Percentiles rank a stretch among this genome's conserved stretches.
Evolutionary conservation across 2,329 filamentous ascomycete genomes (phyloP).

Genomic region (Verticillium klebahnii): DNA sequence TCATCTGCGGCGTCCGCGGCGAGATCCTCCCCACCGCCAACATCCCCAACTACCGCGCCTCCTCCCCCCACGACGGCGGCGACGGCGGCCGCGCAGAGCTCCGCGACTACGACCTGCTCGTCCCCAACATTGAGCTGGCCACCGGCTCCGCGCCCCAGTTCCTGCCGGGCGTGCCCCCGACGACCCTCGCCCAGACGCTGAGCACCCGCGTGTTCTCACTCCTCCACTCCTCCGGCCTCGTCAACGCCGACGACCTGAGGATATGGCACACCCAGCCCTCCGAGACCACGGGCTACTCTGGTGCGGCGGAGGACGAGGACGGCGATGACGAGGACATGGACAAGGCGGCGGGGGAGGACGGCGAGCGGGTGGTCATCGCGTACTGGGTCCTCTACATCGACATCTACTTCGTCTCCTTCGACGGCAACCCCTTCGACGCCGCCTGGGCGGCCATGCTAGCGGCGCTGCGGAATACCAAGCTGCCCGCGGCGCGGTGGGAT

Average conservation of each 20-base stretch:
- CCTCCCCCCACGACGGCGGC: conserved; percentile 26
- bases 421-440: conserved; percentile 87
- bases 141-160: conserved; percentile 87
- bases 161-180: conserved; percentile 78
- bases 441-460: conserved; percentile 83
- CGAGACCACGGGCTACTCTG: conserved; percentile 20
- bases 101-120: conserved; percentile 66
- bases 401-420: conserved; percentile 87
- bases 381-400: conserved; percentile 97
- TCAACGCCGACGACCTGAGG: conserved; percentile 64
- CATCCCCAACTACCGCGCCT: conserved; percentile 61
- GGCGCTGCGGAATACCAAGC: conserved; percentile 69
- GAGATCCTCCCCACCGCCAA: conserved; percentile 75
- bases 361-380: conserved; percentile 56
- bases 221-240: conserved; percentile 64
- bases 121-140: conserved; percentile 88
- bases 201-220: conserved; percentile 75
- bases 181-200: conserved; percentile 75
- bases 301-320: conserved; percentile 30
- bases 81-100: conserved; percentile 39
- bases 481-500: conserved; percentile 82
- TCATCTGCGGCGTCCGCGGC: conserved; percentile 87
- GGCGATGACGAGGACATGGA: conserved; percentile 28
- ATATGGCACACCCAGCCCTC: conserved; percentile 61
- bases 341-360: conserved; percentile 24